Evolutionary conservation across 306 rosid species (phyloP).

Genomic region (Spatholobus suberectus): DNA sequence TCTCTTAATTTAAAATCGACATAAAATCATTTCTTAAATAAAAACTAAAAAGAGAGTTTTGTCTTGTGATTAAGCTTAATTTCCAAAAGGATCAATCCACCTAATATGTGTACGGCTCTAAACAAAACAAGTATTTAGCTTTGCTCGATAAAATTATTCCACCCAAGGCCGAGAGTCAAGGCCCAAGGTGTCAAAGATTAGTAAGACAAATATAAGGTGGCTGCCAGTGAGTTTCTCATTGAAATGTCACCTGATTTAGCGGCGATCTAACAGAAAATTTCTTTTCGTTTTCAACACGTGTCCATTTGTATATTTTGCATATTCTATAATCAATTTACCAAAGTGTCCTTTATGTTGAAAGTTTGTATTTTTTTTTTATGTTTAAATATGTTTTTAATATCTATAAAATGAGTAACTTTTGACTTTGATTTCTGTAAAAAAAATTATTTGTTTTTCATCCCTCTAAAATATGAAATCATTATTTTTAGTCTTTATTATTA

Average conservation of each 20-base stretch:
- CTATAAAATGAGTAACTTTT: no score
- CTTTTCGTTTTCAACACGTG: neutral
- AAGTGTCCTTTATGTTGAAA: no score
- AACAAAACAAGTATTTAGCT: neutral
- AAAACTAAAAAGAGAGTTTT: neutral
- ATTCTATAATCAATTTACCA: neutral
- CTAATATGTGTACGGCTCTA: neutral
- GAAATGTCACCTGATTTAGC: neutral
- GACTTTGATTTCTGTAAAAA: no score
- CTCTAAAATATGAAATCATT: no score
- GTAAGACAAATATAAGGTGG: neutral
- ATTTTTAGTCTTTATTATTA: no score
- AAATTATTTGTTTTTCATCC: no score
- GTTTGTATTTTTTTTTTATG: no score
- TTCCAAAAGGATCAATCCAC: neutral
- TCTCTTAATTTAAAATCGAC: neutral
- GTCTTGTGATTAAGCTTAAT: neutral
- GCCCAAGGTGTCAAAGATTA: neutral
- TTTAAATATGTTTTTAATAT: no score
- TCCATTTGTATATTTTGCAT: neutral
- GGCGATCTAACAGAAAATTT: neutral
- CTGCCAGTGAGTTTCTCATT: neutral
- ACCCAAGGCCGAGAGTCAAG: neutral
- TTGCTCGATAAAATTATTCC: neutral
- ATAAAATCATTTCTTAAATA: neutral